These are phyloP conservation scores for Aristolochia contorta DNA, from an alignment of 164 flowering plant genomes.

Conservation along the genomic window DNA sequence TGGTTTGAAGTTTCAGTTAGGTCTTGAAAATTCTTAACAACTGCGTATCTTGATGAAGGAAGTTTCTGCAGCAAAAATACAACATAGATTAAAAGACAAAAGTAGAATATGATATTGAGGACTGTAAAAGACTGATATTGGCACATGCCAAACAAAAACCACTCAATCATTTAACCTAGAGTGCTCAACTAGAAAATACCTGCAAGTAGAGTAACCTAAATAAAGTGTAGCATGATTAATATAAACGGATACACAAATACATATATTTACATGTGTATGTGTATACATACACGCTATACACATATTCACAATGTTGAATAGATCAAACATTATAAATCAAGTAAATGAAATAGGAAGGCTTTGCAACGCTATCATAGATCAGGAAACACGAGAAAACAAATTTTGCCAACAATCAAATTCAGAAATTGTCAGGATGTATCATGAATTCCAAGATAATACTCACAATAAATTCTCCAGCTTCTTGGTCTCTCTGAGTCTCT, in stretches of 20 bases:
- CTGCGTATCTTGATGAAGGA: conserved; percentile 27
- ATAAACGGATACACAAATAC: no score
- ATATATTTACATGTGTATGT: no score
- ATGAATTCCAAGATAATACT: conserved; percentile 18
- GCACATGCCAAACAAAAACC: background rate
- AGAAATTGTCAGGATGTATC: background rate
- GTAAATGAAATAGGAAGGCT: no score
- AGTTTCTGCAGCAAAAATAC: conserved; percentile 23
- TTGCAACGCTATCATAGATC: no score
- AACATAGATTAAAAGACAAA: background rate
- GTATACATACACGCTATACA: no score
- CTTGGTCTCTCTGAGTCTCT: conserved; percentile 36
- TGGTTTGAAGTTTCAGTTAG: conserved; percentile 19
- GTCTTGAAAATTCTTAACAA: conserved; percentile 29
- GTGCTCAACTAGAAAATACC: no score
- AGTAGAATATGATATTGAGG: background rate
- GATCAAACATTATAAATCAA: no score
- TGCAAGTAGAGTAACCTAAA: no score
- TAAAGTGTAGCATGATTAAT: no score
- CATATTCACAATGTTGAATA: no score
- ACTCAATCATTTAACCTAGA: no score
- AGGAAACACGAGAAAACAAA: background rate
- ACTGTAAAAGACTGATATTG: background rate
- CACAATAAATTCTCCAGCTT: conserved; percentile 34
- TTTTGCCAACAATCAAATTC: background rate